Evolutionary conservation across 106 monocot species (phyloP), one percentile per base, ranked within the genome.

Genomic region (Posidonia australis): DNA sequence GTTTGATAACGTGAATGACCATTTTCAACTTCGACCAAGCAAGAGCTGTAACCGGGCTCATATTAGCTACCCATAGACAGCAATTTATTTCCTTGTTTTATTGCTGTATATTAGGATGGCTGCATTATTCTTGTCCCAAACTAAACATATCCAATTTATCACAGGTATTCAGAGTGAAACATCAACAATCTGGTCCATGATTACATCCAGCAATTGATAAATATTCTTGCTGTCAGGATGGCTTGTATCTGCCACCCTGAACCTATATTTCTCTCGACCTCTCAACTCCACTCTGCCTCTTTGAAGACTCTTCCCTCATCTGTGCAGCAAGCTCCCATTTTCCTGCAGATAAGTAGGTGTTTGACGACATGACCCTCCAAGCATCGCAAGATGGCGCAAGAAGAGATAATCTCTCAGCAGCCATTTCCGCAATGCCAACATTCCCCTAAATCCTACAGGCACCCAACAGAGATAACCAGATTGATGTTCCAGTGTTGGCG

Each of bases 401-500:
- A 63, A 69, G 58, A 67, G 82, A 82, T 9, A 85, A 47, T 62
- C 56, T 76, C 5, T 13, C 14, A 0, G 89, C 85, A n/a, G 85
- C 85, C 51, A 90, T 51, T 70, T 90, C 85, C 4, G 78, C 85
- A 46, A 78, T 42, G 20, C 70, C 76, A 26, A 71, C 65, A 29
- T 85, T 78, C 54, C 54, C 58, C 44, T 80, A 72, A 0, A 70
- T 44, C 10, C 44, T 65, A 71, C 82, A 76, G 22, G 75, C 82
- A 27, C 84, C 80, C 9, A 76, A 62, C 4, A 86, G 64, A 28
- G 86, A 74, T 19, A 78, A 76, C 79, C 75, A 81, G 31, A 81
- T 60, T 23, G 78, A 54, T 0, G 18, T 36, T 58, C 83, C 81
- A 46, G 79, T 60, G 11, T 20, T 48, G 44, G 71, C 74, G 18